These are phyloP conservation scores for Anthoceros angustus DNA, from an alignment of 225 moss, liverwort and hornwort species.

Conservation along the genomic window DNA sequence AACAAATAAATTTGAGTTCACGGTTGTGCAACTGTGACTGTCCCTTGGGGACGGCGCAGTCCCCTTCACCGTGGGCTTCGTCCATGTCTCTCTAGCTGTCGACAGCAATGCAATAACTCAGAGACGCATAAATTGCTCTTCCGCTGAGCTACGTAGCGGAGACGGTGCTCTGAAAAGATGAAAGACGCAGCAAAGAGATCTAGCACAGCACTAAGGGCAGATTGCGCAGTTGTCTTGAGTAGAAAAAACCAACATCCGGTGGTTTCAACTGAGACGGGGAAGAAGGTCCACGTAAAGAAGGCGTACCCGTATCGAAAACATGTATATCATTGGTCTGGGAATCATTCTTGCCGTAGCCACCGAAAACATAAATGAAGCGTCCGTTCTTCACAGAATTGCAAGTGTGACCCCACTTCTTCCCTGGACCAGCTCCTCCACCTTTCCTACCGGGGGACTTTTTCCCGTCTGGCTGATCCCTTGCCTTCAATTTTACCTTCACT, in stretches of 20 bases:
- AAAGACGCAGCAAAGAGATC: too few species aligned
- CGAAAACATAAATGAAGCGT: conserved; percentile 76
- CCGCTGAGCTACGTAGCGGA: too few species aligned
- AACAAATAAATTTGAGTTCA: conserved; percentile 58
- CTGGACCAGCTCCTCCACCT: conserved; percentile 83
- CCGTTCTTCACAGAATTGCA: conserved; percentile 94
- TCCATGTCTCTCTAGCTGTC: conserved; percentile 81
- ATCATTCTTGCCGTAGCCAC: conserved; percentile 95
- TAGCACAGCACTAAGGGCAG: background rate
- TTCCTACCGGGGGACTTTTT: conserved; percentile 73
- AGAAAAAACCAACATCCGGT: too few species aligned
- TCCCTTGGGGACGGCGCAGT: conserved; percentile 74
- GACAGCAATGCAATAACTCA: background rate
- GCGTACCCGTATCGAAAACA: conserved; percentile 74
- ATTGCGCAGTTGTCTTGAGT: background rate
- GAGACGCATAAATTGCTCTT: too few species aligned
- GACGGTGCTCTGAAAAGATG: too few species aligned
- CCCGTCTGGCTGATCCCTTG: conserved; percentile 51
- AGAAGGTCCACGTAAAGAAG: background rate
- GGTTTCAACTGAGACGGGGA: background rate
- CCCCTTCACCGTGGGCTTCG: conserved; percentile 87
- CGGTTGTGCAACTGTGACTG: conserved; percentile 81
- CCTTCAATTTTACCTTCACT: conserved; percentile 78
- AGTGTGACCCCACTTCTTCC: conserved; percentile 96
- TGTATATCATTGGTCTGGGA: conserved; percentile 94